Evolutionary conservation across 177 flowering plant genomes (phyloP), one percentile per base, ranked within the genome.

Genomic region (Vitis hybrid): DNA sequence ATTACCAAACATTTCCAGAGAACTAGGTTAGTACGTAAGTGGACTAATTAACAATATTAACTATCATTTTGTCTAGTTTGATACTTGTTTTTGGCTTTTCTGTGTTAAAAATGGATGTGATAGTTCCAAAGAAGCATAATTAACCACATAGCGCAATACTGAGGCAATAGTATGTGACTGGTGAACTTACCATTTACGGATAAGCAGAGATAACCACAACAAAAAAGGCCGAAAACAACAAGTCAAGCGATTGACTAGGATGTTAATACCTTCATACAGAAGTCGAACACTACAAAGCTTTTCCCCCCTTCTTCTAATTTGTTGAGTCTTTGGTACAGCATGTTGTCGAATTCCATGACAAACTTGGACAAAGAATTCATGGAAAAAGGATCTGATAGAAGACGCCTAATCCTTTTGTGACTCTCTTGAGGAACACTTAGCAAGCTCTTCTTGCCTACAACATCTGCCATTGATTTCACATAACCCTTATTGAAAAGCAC

Each of bases 391-490:
- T 76, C 82, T 10, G 83, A 76, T 0, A 82, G 76, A 55, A 79
- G 78, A 17, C 76, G 78, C 65, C 86, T 79, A 9, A 85, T 81
- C 47, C 83, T 77, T 54, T 75, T 77, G 71, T 85, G 88, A 51
- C 59, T 71, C 71, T 83, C 79, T 15, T 72, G 78, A 0, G 86
- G 77, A 17, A 73, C 82, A 71, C 76, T 69, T 0, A 85, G 64
- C 33, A 85, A 52, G 75, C 88, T 85, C 51, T 79, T 74, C 73
- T 71, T 19, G 28, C 88, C 86, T 4, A 76, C 81, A 2, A 69
- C 78, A 72, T 81, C 86, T 56, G 73, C 88, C 81, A 82, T 85
- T 38, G 84, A 81, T 70, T 80, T 85, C 17, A 85, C 72, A 65
- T 77, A 82, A 1, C 80, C 82, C 67, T 82, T 85, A 67, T 79